phyloP scores from a whole-genome alignment of 139 green algal species.

The Asterochloris sp. region DNA sequence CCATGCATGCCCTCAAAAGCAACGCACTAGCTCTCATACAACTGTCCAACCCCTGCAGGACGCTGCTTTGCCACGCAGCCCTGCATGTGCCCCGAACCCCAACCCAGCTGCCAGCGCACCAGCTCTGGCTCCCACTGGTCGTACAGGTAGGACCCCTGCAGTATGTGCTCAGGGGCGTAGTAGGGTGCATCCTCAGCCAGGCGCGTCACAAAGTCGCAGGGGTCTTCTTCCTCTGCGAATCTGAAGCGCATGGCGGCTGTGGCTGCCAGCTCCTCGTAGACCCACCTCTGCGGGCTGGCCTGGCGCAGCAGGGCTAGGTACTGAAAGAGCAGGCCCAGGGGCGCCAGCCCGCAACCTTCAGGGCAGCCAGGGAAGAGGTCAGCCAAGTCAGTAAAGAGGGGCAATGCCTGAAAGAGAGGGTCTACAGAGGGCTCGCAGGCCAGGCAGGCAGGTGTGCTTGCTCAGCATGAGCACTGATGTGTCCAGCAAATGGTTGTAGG shows the following conservation, averaged over 20 bases:
- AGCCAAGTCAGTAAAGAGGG: no score
- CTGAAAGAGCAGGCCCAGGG: conserved; percentile 70
- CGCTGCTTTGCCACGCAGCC: no score
- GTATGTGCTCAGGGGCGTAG: conserved; percentile 50
- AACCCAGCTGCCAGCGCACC: conserved; percentile 23
- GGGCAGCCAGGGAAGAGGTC: no score
- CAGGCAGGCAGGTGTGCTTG: no score
- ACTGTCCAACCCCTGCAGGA: no score
- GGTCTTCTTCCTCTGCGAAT: conserved; percentile 82
- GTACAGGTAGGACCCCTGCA: conserved; percentile 61
- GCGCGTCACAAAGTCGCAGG: conserved; percentile 62
- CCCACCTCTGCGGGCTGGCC: conserved; percentile 71
- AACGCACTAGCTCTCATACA: no score
- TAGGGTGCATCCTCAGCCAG: conserved; percentile 56
- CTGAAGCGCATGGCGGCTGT: conserved; percentile 73
- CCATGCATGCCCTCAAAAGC: no score
- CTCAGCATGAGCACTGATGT: no score
- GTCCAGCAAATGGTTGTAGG: no score
- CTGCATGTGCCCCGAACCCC: background rate
- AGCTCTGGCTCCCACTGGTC: conserved; percentile 63
- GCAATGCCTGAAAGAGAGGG: no score
- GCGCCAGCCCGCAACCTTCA: conserved; percentile 63
- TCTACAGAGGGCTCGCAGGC: no score
- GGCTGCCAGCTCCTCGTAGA: conserved; percentile 77
- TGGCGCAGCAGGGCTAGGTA: conserved; percentile 80